These are phyloP conservation scores for Salvia rosmarinus DNA, from an alignment of 257 asterid species.

Conservation along the genomic window DNA sequence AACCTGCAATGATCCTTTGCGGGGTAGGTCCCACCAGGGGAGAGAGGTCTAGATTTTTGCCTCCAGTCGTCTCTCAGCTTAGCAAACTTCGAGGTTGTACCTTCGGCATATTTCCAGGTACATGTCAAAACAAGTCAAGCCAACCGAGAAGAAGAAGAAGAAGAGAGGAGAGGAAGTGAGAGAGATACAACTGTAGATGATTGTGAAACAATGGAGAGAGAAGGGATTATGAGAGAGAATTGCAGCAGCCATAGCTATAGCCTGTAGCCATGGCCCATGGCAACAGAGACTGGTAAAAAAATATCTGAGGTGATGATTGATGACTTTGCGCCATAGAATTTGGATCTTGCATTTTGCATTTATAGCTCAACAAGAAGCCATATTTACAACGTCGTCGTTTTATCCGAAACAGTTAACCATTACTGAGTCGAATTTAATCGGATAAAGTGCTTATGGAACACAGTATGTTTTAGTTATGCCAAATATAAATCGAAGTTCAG, in stretches of 20 bases:
- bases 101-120: slow-evolving; percentile 42
- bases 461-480: too few relatives aligned
- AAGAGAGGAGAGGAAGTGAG: background rate
- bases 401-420: too few relatives aligned
- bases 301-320: background rate
- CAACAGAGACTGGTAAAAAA: slow-evolving; percentile 9
- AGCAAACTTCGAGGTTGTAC: slow-evolving; percentile 53
- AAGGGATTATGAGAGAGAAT: slow-evolving; percentile 44
- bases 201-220: slow-evolving; percentile 56
- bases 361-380: background rate
- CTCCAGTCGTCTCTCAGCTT: slow-evolving; percentile 93
- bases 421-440: too few relatives aligned
- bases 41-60: slow-evolving; percentile 78
- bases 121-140: background rate
- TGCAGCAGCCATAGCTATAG: slow-evolving; percentile 51
- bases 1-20: slow-evolving; percentile 99
- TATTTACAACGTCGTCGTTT: slow-evolving; percentile 27
- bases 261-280: slow-evolving; percentile 65
- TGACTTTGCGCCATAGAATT: slow-evolving; percentile 33
- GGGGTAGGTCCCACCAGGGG: slow-evolving; percentile 97
- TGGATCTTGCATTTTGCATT: background rate
- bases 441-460: too few relatives aligned
- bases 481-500: too few relatives aligned
- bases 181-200: slow-evolving; percentile 46
- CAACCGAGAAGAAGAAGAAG: background rate